These are phyloP conservation scores for Tritrichomonas musculus DNA, from an alignment of 208 protist species.

Conservation along the genomic window DNA sequence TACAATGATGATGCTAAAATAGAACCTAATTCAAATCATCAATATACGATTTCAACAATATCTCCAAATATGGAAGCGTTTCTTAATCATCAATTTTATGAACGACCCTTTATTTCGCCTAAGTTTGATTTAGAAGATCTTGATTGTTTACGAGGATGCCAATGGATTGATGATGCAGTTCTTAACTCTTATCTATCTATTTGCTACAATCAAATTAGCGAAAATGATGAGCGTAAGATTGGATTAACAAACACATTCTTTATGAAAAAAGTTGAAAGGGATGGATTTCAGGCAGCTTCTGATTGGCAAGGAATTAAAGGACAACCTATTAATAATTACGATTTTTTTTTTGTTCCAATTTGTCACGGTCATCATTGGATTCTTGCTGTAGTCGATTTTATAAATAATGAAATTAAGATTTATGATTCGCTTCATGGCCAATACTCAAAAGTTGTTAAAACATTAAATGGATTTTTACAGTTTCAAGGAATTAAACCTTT, in stretches of 20 bases:
- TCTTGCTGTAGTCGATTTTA: neutral
- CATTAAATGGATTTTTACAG: neutral
- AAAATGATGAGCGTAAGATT: neutral
- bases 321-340: neutral
- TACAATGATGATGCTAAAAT: no score
- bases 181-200: neutral
- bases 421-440: neutral
- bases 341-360: neutral
- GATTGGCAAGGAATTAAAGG: neutral
- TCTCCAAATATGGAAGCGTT: neutral
- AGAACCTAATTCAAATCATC: no score
- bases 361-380: neutral
- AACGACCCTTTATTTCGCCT: neutral
- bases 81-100: neutral
- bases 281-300: neutral
- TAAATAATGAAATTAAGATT: neutral
- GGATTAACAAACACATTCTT: conserved; percentile 21
- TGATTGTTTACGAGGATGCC: neutral
- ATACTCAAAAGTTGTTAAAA: neutral
- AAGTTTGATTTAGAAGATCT: neutral
- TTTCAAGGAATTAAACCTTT: neutral
- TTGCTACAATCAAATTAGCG: neutral
- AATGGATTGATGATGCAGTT: conserved; percentile 22
- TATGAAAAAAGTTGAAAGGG: neutral
- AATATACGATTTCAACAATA: no score